Evolutionary conservation across 192 early-diverging fungal species (phyloP).

Genomic region (Backusella australiensis): DNA sequence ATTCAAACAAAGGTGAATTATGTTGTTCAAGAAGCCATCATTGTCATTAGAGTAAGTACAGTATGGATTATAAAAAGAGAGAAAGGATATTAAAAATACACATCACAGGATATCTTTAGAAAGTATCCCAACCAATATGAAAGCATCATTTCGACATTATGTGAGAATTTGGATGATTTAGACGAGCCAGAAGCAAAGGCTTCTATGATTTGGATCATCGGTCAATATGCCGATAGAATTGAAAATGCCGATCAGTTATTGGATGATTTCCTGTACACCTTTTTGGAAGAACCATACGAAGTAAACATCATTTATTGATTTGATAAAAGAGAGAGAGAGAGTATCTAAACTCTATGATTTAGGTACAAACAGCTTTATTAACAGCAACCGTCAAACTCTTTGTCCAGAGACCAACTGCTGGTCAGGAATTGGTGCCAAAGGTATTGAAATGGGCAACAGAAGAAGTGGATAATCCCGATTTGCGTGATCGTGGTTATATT

Average conservation of each 20-base stretch:
- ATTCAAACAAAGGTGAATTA: slow-evolving; percentile 98
- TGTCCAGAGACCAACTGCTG: slow-evolving; percentile 87
- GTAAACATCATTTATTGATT: slow-evolving; percentile 9
- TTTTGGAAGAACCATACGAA: slow-evolving; percentile 86
- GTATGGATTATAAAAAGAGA: neutral
- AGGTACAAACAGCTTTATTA: slow-evolving; percentile 87
- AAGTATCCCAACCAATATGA: slow-evolving; percentile 99
- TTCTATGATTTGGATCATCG: slow-evolving; percentile 99
- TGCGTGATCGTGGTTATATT: slow-evolving; percentile 96
- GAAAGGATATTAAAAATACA: neutral
- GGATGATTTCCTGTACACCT: slow-evolving; percentile 83
- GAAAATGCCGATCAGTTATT: slow-evolving; percentile 93
- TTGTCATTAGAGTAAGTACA: slow-evolving; percentile 80
- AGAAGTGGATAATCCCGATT: slow-evolving; percentile 94
- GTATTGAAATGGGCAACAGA: slow-evolving; percentile 95
- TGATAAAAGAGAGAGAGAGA: neutral
- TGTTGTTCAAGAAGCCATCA: slow-evolving; percentile 97
- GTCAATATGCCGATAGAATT: slow-evolving; percentile 96
- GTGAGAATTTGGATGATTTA: slow-evolving; percentile 93
- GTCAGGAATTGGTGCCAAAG: slow-evolving; percentile 91
- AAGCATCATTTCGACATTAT: slow-evolving; percentile 85
- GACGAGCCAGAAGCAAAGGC: slow-evolving; percentile 98
- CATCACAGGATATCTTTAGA: slow-evolving; percentile 87
- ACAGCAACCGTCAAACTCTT: slow-evolving; percentile 97
- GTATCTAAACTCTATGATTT: neutral